Percentiles rank a stretch among this genome's conserved stretches.
These are phyloP conservation scores for Torrubiellomyces zombiae DNA, from an alignment of 2,329 filamentous ascomycete genomes.

Conservation along the genomic window DNA sequence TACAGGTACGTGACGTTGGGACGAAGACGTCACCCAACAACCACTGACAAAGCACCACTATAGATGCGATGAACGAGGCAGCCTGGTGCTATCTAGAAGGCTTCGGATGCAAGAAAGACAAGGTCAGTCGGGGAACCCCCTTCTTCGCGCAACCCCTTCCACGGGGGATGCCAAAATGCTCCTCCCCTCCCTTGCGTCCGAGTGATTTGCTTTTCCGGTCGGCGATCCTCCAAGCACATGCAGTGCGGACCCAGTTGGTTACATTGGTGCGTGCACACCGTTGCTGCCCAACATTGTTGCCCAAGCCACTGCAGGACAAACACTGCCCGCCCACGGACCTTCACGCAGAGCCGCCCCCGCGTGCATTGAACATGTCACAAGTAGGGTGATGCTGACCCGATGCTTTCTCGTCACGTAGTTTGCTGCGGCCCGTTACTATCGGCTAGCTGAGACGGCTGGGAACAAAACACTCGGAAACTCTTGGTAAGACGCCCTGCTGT, in stretches of 20 bases:
- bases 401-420: slow-evolving; percentile 35
- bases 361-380: slow-evolving; percentile 2
- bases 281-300: no score
- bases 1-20: no score
- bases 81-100: slow-evolving; percentile 93
- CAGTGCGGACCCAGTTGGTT: no score
- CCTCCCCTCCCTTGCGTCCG: not conserved
- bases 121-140: no score
- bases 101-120: slow-evolving; percentile 96
- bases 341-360: no score
- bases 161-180: no score
- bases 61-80: slow-evolving; percentile 92
- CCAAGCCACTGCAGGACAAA: no score
- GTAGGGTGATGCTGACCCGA: slow-evolving; percentile 32
- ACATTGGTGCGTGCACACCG: slow-evolving; percentile 1
- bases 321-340: no score
- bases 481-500: slow-evolving; percentile 49
- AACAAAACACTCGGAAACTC: slow-evolving; percentile 85
- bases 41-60: slow-evolving; percentile 1
- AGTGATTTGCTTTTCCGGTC: no score
- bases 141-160: no score
- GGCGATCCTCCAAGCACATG: no score
- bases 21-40: slow-evolving; percentile 10
- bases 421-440: slow-evolving; percentile 76
- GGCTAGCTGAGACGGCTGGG: slow-evolving; percentile 74